Conservation (phyloP, 148 eudicot species). For the Vaccinium corymbosum region DNA sequence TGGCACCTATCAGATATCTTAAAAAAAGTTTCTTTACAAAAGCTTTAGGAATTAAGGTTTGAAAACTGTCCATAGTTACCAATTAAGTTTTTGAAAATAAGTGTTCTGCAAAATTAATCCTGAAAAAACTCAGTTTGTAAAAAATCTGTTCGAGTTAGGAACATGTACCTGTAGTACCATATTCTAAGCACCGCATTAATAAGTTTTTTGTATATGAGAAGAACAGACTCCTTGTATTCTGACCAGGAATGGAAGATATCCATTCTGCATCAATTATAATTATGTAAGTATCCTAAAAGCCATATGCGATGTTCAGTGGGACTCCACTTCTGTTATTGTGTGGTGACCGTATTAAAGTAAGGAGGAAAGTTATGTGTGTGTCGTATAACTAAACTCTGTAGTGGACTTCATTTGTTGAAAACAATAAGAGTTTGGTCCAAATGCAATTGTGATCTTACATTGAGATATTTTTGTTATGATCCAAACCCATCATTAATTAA, state of each 20-base stretch:
- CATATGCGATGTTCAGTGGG: no score
- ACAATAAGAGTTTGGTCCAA: no score
- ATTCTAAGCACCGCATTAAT: slow-evolving; percentile 78
- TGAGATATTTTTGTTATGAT: no score
- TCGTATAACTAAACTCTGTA: no score
- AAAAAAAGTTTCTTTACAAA: neutral
- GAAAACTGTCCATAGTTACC: neutral
- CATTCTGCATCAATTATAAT: slow-evolving; percentile 41
- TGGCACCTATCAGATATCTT: neutral
- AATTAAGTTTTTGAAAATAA: no score
- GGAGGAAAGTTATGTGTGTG: no score
- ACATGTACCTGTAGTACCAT: slow-evolving; percentile 84
- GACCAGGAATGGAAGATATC: slow-evolving; percentile 55
- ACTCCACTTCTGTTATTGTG: no score
- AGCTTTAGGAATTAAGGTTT: neutral
- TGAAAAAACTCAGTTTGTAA: neutral
- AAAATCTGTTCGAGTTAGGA: neutral
- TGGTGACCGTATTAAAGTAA: no score
- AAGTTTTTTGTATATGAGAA: slow-evolving; percentile 78
- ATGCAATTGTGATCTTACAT: no score
- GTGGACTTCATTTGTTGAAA: no score
- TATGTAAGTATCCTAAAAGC: neutral
- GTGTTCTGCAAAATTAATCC: neutral
- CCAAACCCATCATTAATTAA: no score
- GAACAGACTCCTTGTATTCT: slow-evolving; percentile 61